Percentiles rank a stretch among this genome's conserved stretches.
phyloP scores from a whole-genome alignment of 1,284 basidiomycete genomes.

The Porogramme epimiltina region DNA sequence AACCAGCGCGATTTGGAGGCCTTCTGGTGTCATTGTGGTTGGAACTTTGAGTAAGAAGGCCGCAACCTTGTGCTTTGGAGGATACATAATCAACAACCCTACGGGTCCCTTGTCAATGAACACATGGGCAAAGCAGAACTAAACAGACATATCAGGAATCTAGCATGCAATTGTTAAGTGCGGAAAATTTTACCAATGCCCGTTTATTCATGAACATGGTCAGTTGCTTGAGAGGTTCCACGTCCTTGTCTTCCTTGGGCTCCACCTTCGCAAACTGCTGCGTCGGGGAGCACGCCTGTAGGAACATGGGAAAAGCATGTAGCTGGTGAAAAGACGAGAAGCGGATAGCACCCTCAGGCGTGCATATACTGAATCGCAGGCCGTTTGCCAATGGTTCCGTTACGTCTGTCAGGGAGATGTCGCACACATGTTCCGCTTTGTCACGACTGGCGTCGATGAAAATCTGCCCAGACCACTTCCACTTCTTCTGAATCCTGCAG shows the following conservation, averaged over 20 bases:
- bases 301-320: slow-evolving; percentile 45
- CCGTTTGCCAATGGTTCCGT: slow-evolving; percentile 42
- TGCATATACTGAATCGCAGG: slow-evolving; percentile 47
- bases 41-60: slow-evolving; percentile 30
- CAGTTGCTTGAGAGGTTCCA: slow-evolving; percentile 44
- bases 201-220: slow-evolving; percentile 42
- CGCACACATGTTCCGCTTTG: slow-evolving; percentile 46
- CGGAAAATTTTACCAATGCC: slow-evolving; percentile 23
- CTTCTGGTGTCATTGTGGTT: background rate
- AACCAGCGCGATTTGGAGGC: slow-evolving; percentile 39
- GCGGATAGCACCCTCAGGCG: slow-evolving; percentile 43
- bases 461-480: slow-evolving; percentile 38
- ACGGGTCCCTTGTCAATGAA: slow-evolving; percentile 44
- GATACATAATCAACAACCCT: slow-evolving; percentile 45
- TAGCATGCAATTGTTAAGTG: slow-evolving; percentile 1
- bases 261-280: slow-evolving; percentile 54
- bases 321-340: slow-evolving; percentile 50
- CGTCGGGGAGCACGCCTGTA: slow-evolving; percentile 47
- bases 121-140: slow-evolving; percentile 56
- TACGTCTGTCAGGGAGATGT: slow-evolving; percentile 47
- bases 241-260: slow-evolving; percentile 40
- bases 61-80: slow-evolving; percentile 26
- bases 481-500: slow-evolving; percentile 32
- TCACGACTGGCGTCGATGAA: slow-evolving; percentile 31
- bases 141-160: background rate